A percentile compares a stretch with the other conserved stretches of the same genome.
phyloP scores from a whole-genome alignment of 176 grass and related monocot genomes.

The Neostapfia colusana region DNA sequence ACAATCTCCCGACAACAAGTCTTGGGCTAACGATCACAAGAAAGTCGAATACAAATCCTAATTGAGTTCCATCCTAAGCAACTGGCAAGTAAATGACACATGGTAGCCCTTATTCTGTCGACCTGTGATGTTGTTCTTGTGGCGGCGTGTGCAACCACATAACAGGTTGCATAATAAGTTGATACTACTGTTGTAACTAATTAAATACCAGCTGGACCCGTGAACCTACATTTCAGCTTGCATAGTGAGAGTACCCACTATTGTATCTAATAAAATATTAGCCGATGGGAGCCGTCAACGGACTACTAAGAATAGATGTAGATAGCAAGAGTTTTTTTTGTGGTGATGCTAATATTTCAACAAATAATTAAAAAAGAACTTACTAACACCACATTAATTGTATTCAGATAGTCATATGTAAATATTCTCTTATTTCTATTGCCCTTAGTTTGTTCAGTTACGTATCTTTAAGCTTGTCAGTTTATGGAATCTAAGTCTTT shows the following conservation, averaged over 20 bases:
- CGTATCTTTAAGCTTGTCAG: neutral
- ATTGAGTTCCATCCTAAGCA: neutral
- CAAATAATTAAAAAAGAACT: conserved; percentile 18
- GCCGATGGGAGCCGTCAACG: neutral
- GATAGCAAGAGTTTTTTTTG: conserved; percentile 15
- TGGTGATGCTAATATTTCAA: conserved; percentile 1
- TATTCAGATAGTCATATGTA: conserved; percentile 13
- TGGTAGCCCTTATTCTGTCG: neutral
- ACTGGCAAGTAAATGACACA: neutral
- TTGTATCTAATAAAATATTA: conserved; percentile 19
- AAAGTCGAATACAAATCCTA: neutral
- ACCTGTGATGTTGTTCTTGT: neutral
- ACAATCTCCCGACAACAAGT: neutral
- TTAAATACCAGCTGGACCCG: neutral
- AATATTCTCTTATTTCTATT: neutral
- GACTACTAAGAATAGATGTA: neutral
- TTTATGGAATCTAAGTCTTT: conserved; percentile 21
- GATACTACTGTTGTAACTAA: neutral
- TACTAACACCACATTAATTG: neutral
- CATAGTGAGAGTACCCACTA: neutral
- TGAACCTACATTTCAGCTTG: neutral
- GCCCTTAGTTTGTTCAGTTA: neutral
- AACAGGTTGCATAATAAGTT: neutral
- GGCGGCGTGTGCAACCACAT: neutral
- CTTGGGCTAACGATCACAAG: neutral